phyloP scores from a whole-genome alignment of 345 rosid genomes.

The Eucalyptus tenuipes region DNA sequence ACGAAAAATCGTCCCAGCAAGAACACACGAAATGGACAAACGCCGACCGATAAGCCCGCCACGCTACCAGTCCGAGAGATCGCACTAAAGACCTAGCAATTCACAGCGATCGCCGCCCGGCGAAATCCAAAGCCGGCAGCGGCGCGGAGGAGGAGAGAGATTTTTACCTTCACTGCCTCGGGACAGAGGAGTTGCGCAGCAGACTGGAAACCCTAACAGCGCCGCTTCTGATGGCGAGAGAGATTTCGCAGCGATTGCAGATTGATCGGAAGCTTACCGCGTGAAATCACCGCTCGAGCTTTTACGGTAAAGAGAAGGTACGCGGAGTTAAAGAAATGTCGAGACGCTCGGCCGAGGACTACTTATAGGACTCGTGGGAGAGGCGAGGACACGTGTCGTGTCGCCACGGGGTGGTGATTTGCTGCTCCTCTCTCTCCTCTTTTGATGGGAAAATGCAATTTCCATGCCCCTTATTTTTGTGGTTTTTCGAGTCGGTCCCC shows the following conservation, averaged over 20 bases:
- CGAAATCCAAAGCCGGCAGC: not conserved
- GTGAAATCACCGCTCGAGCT: not conserved
- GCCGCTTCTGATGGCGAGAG: not conserved
- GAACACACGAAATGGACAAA: not conserved
- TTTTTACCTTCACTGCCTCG: not conserved
- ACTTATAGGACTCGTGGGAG: not conserved
- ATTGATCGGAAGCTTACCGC: not conserved
- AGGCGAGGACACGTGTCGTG: not conserved
- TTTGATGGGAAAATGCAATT: not conserved
- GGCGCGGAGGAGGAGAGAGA: not conserved
- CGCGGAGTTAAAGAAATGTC: not conserved
- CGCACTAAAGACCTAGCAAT: not conserved
- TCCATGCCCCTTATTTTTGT: not conserved
- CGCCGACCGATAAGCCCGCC: not conserved
- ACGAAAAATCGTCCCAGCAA: not conserved
- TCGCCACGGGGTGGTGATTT: not conserved
- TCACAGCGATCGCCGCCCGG: not conserved
- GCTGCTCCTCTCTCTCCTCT: not conserved
- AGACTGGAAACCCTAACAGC: not conserved
- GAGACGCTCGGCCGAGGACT: rapidly evolving
- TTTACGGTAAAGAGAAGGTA: not conserved
- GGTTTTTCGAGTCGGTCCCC: not conserved
- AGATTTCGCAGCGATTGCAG: not conserved
- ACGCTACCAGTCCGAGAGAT: not conserved
- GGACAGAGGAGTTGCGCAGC: not conserved